Evolutionary conservation across 169 alveolate species (phyloP).

Genomic region (Eimeria mitis): DNA sequence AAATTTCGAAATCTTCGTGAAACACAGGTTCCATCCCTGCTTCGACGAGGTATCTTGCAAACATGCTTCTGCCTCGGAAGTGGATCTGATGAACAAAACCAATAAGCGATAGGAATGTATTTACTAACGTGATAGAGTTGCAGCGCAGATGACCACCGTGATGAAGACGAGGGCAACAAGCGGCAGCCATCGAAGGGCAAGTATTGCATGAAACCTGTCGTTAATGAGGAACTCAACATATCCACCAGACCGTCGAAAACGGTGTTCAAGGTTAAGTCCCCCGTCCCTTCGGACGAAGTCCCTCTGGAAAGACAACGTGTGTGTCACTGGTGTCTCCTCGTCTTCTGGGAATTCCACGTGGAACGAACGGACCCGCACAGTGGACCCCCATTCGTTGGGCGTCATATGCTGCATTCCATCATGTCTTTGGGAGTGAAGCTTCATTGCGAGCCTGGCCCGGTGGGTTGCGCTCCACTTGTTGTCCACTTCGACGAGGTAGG

Average conservation of each 20-base stretch:
- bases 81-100: background rate
- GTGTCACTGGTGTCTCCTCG: conserved; percentile 61
- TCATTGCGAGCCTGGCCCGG: conserved; percentile 4
- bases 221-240: conserved; percentile 74
- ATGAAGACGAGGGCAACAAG: conserved; percentile 78
- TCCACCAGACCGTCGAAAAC: conserved; percentile 70
- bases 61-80: background rate
- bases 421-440: conserved; percentile 31
- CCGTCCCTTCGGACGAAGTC: conserved; percentile 55
- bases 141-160: conserved; percentile 80
- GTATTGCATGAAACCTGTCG: conserved; percentile 80
- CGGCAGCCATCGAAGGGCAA: conserved; percentile 78
- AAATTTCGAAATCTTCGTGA: background rate
- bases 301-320: conserved; percentile 49
- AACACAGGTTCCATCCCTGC: background rate
- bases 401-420: conserved; percentile 15
- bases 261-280: conserved; percentile 74
- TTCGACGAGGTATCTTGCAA: background rate
- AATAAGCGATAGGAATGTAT: background rate
- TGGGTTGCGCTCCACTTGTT: background rate
- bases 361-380: conserved; percentile 56
- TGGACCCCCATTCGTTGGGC: conserved; percentile 24
- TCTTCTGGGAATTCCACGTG: conserved; percentile 73
- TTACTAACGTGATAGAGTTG: conserved; percentile 63
- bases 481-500: background rate